phyloP scores from a whole-genome alignment of 148 eudicot genomes.

The Heliamphora exappendiculata region DNA sequence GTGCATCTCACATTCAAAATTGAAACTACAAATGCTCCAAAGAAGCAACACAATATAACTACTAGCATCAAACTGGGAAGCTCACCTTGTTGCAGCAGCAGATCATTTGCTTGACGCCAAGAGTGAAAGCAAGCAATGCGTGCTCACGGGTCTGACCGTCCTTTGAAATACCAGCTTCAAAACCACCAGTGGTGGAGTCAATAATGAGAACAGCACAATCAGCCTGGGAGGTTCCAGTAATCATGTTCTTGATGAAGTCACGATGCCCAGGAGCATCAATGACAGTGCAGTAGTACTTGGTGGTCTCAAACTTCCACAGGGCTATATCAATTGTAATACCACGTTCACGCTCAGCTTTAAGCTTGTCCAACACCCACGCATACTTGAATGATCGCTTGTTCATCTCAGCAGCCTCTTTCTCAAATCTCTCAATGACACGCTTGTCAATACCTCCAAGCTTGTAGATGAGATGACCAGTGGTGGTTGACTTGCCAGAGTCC shows the following conservation, averaged over 20 bases:
- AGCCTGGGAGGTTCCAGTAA: too few relatives aligned
- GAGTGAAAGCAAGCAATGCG: conserved; percentile 44
- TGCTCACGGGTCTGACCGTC: conserved; percentile 56
- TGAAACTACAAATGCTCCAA: background rate
- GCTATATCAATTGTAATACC: conserved; percentile 51
- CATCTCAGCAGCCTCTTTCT: too few relatives aligned
- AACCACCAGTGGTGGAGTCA: conserved; percentile 47
- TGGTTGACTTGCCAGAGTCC: conserved; percentile 47
- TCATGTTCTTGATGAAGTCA: conserved; percentile 49
- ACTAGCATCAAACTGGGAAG: background rate
- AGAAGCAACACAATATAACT: background rate
- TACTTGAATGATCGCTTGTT: conserved; percentile 46
- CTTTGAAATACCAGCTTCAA: conserved; percentile 51
- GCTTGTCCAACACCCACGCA: conserved; percentile 48
- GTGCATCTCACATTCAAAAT: background rate
- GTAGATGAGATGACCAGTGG: conserved; percentile 42
- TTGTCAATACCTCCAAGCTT: conserved; percentile 52
- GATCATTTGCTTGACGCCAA: conserved; percentile 51
- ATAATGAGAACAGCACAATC: conserved; percentile 48
- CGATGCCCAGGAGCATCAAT: too few relatives aligned
- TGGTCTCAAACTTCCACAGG: conserved; percentile 50
- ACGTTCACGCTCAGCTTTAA: conserved; percentile 47
- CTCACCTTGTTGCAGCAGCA: conserved; percentile 49
- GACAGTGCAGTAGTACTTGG: too few relatives aligned
- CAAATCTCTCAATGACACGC: too few relatives aligned